Evolutionary conservation across 2,329 filamentous ascomycete genomes (phyloP), one percentile per base, ranked within the genome.

Genomic region (Fusarium subtropicale): DNA sequence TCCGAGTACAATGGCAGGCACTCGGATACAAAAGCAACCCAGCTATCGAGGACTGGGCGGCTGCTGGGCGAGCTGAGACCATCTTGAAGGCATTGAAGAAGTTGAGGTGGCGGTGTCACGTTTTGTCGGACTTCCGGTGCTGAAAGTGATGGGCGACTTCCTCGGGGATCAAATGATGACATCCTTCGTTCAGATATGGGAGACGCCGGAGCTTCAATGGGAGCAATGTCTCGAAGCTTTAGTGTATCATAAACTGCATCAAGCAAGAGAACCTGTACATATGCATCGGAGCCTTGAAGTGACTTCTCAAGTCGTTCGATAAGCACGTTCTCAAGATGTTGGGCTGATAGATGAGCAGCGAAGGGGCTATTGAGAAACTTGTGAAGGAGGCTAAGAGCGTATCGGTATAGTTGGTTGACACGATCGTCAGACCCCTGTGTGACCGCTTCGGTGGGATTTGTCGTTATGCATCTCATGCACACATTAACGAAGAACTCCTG

Each of bases 61-160:
- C 92, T 94, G 55, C 85, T 89, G 4, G 86, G 77, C 5, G 93
- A 92, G 56, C 91, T 89, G 51, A 99, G 90, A 0, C 94, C 96
- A 46, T 90, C 88, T 64, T 93, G 90, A 15, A 99, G 84, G 75
- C 93, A 97, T 66, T 92, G 91, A n/a, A 96, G 86, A n/a, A 99
- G 80, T 36, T 90, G 83, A 18, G 88, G 81, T 4, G 92, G 89
- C 22, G 92, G 92, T 5, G 90, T 51, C 18, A 69, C 67, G 11
- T 59, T 51, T 5, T 71, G 67, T 22, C 68, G 71, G 18, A 64
- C 55, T 10, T 81, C 79, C 20, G 72, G 69, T 10, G 72, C 60
- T 12, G 78, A 71, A 22, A 82, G 72, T 1, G 85, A 83, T 15
- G 76, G 73, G 15, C 81, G 77, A 39, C 80, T 77, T 52, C 76